Base-by-base conservation (phyloP, 192 early-diverging fungal species). In the Lunasporangiospora selenospora region DNA sequence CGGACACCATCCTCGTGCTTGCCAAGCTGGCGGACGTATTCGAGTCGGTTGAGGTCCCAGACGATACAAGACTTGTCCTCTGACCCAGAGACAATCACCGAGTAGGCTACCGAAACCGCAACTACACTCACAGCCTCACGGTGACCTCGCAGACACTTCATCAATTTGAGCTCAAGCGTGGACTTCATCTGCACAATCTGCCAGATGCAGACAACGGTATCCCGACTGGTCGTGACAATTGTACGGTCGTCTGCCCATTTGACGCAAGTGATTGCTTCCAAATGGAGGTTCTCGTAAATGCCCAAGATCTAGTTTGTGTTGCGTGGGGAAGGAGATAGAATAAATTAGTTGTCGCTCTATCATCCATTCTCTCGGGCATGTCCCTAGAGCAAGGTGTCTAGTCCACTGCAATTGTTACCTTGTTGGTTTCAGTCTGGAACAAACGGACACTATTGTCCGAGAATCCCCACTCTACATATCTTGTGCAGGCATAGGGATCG, bases 391-490 rank as follows among this genome's bases (percentile, higher is more conserved):
- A 27, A 49, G 24, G 4, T 24, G 27, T 21, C 2, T 11, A 48
- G 6, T 11, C n/a, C n/a, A n/a, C n/a, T n/a, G n/a, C n/a, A n/a
- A n/a, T 13, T 4, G 6, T 42, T 77, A 81, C 79, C 65, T 83
- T 85, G 58, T 73, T 77, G 9, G 73, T 77, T 2, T 88, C 84
- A 1, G 77, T 77, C 44, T 67, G 45, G 53, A 75, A 83, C 15
- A 88, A 39, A 32, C 87, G 80, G 13, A 87, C 56, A 61, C 85
- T 83, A 31, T 81, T 82, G 45, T 89, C 87, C 0, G 83, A 65
- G 57, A 69, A 89, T 12, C 86, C 86, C 87, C 87, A 89, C 55
- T 89, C 86, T 6, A 88, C 69, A 58, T 83, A 89, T 30, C 77
- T 73, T 75, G 77, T 47, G 77, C 76, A 36, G 67, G 80, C 54